Evolutionary conservation across 176 grass and related monocot species (phyloP), one percentile per base, ranked within the genome.

Genomic region (Triticum dicoccoides): DNA sequence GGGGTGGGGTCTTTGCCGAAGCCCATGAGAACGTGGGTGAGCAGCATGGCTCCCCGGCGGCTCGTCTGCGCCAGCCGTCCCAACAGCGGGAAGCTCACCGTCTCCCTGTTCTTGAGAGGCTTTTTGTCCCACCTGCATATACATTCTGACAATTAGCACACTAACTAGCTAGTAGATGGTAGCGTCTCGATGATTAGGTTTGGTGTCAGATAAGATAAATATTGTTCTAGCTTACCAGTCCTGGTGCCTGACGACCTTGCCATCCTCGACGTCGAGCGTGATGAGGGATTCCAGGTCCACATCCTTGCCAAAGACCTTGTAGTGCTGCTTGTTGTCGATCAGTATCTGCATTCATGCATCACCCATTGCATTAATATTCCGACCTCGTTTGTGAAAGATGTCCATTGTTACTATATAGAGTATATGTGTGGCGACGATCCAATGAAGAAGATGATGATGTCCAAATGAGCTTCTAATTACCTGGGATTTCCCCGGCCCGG

Each of bases 11-110:
- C 92, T 33, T 94, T 94, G 62, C 87, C 89, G 76, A 67, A 88
- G 47, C 87, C 85, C 89, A 94, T 94, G 72, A 94, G 45, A 2
- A 12, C 85, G 70, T 94, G 92, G 3, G 92, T 91, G 54, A 94
- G 61, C 32, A 94, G 35, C 92, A 91, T 94, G 65, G 87, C 85
- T 32, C 84, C 89, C 49, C 85, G 80, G 7, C 89, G 89, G 35
- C 72, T 59, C 32, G 32, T 49, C 85, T 94, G 72, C 25, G 82
- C 84, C 35, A 89, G 3, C 0, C 87, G 77, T 0, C 92, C 89
- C 14, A 65, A 24, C 64, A 89, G 37, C 12, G 87, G 86, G 21
- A 94, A 69, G 11, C 45, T 77, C 56, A 84, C 84, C 13, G 92
- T 91, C 1, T 91, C 71, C 11, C 78, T 83, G 85, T 61, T 94